A percentile compares a stretch with the other conserved stretches of the same genome.
Conservation (phyloP, 2,329 filamentous ascomycete genomes). For the Hawksworthiomyces lignivorus region DNA sequence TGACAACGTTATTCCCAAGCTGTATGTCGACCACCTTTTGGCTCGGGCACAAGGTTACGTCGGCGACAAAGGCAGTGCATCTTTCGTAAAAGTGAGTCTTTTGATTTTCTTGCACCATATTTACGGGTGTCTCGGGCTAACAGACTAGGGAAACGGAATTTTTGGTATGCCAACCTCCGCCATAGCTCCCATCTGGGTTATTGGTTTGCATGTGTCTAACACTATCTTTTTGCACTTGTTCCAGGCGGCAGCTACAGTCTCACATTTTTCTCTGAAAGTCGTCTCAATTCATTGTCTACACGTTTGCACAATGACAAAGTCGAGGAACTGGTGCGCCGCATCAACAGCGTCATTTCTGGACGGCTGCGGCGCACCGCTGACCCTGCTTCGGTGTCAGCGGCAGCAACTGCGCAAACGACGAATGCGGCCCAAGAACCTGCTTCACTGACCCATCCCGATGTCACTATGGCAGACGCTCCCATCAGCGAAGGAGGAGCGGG, state of each 20-base stretch:
- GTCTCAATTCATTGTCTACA: constrained; percentile 22
- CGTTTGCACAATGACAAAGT: constrained; percentile 23
- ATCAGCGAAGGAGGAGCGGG: background rate
- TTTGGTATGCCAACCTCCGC: constrained; percentile 15
- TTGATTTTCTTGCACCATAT: too few relatives aligned
- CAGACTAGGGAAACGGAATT: constrained; percentile 20
- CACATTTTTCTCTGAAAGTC: constrained; percentile 23
- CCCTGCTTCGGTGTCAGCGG: background rate
- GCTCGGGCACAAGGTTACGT: constrained; percentile 8
- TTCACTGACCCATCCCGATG: too few relatives aligned
- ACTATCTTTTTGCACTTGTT: too few relatives aligned
- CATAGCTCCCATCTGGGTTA: too few relatives aligned
- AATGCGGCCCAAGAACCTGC: too few relatives aligned
- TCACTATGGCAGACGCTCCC: background rate
- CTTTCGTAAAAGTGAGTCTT: constrained; percentile 21
- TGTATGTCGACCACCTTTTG: constrained; percentile 22
- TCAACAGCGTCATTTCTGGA: constrained; percentile 18
- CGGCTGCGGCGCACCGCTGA: constrained; percentile 11
- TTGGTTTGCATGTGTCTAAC: background rate
- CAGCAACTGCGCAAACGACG: background rate
- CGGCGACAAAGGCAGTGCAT: background rate
- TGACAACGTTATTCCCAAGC: constrained; percentile 14
- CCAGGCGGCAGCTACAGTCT: constrained; percentile 21
- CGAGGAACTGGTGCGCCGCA: constrained; percentile 21
- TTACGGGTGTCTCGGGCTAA: too few relatives aligned